Base-by-base conservation (phyloP, 768 basidiomycete genomes). In the Pleurotus giganteus region DNA sequence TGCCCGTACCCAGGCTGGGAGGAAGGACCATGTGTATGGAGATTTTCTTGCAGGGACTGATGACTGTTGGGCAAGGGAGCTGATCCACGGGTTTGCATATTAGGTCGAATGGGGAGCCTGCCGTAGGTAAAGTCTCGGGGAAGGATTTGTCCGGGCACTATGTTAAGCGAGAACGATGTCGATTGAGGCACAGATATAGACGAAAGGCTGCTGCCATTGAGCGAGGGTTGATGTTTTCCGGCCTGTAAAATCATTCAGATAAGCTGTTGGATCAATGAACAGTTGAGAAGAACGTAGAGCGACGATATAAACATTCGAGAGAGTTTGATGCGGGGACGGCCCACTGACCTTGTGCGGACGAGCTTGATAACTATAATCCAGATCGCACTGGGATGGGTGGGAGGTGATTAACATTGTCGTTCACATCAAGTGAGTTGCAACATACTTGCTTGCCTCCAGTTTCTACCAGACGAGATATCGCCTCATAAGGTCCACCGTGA, bases 401-500 rank as follows among this genome's bases (percentile, higher is more conserved):
- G 6, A 17, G 28, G 21, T 26, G 12, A 24, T 23, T 13, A 13
- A 45, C 13, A 45, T 21, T 15, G 23, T 2, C 13, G 17, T 4
- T 5, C 19, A 6, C 19, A 23, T 12, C 31, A 15, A 15, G 32
- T 0, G 34, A 51, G 47, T 6, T 15, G 26, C n/a, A 12, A 37
- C 49, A n/a, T 34, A 51, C 49, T 19, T 51, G 49, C 24, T 21
- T 51, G 19, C 34, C 23, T 32, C 19, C 32, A 12, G 19, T 24
- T 24, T 61, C 41, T 66, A 72, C 34, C 65, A 65, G 36, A 24
- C 49, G 49, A 37, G 49, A 34, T 51, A 80, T 75, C 2, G 79
- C 86, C 63, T 91, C 87, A 61, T 91, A 92, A n/a, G 88, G 88
- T 0, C 88, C 85, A 28, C 73, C 74, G 60, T 91, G 88, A 64